Percentiles rank a stretch among this genome's conserved stretches.
phyloP scores from a whole-genome alignment of 257 asterid genomes.

The Solanum virginianum region DNA sequence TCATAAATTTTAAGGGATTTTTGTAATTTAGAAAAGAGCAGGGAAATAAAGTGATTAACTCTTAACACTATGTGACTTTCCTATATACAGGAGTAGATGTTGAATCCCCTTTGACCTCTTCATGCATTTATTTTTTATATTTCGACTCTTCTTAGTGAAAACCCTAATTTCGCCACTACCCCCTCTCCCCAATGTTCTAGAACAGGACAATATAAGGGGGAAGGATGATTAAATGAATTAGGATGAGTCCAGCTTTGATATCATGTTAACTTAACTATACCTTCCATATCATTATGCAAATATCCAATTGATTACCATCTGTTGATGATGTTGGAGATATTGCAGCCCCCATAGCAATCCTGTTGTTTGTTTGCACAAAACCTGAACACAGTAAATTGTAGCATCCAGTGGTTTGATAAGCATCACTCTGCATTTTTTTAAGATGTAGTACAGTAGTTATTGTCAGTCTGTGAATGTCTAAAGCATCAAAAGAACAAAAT shows the following conservation, averaged over 20 bases:
- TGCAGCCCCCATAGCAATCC: constrained; percentile 4
- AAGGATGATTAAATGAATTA: not conserved
- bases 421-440: not conserved
- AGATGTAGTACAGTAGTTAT: not conserved
- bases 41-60: no score
- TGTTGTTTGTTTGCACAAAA: not conserved
- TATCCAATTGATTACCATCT: not conserved
- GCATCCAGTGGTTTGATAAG: constrained; percentile 4
- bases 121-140: no score
- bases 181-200: not conserved
- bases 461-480: not conserved
- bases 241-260: not conserved
- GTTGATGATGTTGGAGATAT: not conserved
- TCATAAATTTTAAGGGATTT: no score
- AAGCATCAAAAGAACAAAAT: not conserved
- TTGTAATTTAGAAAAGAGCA: no score
- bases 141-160: no score
- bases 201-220: not conserved
- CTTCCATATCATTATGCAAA: constrained; percentile 3
- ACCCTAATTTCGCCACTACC: not conserved
- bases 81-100: no score
- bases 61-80: no score
- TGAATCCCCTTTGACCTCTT: no score
- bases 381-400: constrained; percentile 2
- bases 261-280: not conserved